Conservation (phyloP, 331 rosid species). For the Phaseolus coccineus region DNA sequence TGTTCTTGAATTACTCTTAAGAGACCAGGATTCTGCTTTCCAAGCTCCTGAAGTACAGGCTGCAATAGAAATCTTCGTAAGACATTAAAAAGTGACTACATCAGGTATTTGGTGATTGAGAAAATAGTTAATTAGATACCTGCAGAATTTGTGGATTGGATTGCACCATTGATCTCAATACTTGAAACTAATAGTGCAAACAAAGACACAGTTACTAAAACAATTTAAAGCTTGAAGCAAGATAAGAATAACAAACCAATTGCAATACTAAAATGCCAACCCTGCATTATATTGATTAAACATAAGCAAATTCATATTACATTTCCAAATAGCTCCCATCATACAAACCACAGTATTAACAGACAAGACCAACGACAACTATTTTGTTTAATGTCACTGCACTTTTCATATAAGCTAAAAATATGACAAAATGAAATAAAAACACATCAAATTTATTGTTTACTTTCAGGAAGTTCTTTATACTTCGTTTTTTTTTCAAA, state of each 20-base stretch:
- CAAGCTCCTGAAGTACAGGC: constrained; percentile 98
- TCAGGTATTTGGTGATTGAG: constrained; percentile 18
- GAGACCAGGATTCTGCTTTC: constrained; percentile 90
- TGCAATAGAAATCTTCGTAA: constrained; percentile 49
- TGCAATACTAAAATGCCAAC: constrained; percentile 17
- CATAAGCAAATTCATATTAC: not conserved
- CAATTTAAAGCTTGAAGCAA: not conserved
- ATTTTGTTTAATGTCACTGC: not conserved
- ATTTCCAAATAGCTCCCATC: constrained; percentile 6
- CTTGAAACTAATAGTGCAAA: constrained; percentile 67
- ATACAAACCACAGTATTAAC: not conserved
- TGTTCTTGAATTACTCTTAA: constrained; percentile 83
- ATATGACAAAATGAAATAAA: not conserved
- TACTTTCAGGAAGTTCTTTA: constrained; percentile 13
- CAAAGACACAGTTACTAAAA: constrained; percentile 3
- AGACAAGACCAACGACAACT: not conserved
- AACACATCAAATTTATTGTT: not conserved
- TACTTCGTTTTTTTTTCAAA: constrained; percentile 14
- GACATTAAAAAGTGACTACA: constrained; percentile 30
- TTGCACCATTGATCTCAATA: constrained; percentile 89
- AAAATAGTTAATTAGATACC: constrained; percentile 51
- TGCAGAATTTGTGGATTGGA: constrained; percentile 89
- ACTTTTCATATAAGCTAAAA: constrained; percentile 14
- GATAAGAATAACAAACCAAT: constrained; percentile 16
- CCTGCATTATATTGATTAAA: constrained; percentile 8